Evolutionary conservation across 2,329 filamentous ascomycete genomes (phyloP), one percentile per base, ranked within the genome.

Genomic region (Metarhizium robertsii): DNA sequence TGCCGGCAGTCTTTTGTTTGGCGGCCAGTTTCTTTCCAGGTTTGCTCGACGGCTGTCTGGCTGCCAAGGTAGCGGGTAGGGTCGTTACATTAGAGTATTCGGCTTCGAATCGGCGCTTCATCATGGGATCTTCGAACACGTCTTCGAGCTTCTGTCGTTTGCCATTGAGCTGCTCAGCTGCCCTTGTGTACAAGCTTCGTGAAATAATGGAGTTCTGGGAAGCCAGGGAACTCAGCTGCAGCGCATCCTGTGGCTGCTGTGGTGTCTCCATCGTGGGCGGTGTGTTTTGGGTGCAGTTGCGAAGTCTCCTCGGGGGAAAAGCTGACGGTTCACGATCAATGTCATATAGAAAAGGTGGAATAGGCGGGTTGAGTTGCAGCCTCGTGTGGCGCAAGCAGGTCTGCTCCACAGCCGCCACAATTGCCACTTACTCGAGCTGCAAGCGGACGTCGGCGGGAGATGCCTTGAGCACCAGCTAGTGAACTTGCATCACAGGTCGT

Each of bases 71-170:
- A 25, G 86, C 82, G 6, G 92, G 92, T 3, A 96, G 79, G 59
- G 87, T 86, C 67, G 84, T 83, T 25, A 94, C 86, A 65, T 85
- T 77, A 62, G 85, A 81, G 71, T 96, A 96, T 74, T 96, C 91
- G 65, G 76, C 77, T 53, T 79, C 78, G 66, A 88, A 83, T 50
- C 86, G 81, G 54, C 64, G 66, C 62, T 72, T 70, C 60, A 70
- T 60, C 54, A 66, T 59, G 52, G 67, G 61, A 50, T 71, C 69
- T 54, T 68, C 64, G 58, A 62, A 62, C 56, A 63, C 64, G 62
- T 68, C 66, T 58, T 71, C 66, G 60, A 67, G 61, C 62, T 71
- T 73, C 60, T 69, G 71, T 55, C 72, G 71, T 61, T 75, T 75
- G 55, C 60, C 58, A 45, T 62, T 60, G 43, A 60, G 61, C 55